Evolutionary conservation across 2,329 filamentous ascomycete species (phyloP).

Genomic region (Diaporthe capsici): DNA sequence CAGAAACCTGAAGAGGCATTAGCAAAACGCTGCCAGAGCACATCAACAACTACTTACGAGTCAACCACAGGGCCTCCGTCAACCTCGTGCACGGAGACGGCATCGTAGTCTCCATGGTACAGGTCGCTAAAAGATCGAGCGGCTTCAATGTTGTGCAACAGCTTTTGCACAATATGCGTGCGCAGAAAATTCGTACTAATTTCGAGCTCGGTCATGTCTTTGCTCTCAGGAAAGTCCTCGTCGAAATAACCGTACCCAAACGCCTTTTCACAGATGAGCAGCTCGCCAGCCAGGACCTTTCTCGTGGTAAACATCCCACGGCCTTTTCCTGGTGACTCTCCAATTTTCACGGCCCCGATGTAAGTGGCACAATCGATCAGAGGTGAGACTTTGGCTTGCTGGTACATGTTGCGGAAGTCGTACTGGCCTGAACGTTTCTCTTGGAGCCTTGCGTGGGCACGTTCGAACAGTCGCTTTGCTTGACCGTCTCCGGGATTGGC

Average conservation of each 20-base stretch:
- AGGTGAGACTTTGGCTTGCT: neutral
- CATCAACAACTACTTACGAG: neutral
- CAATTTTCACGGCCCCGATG: neutral
- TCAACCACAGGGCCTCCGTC: neutral
- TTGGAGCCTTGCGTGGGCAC: neutral
- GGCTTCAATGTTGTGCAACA: neutral
- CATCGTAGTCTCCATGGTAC: neutral
- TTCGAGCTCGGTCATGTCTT: accelerated
- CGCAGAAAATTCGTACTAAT: neutral
- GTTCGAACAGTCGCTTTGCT: neutral
- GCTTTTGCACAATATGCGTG: neutral
- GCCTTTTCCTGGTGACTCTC: neutral
- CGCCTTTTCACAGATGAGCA: neutral
- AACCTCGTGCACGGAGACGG: neutral
- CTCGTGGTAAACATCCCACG: neutral
- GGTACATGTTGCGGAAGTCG: neutral
- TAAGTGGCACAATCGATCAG: neutral
- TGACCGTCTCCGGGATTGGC: accelerated
- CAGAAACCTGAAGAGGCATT: neutral
- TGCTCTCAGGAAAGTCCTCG: accelerated
- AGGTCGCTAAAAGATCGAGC: neutral
- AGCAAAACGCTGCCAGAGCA: neutral
- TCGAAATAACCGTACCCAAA: neutral
- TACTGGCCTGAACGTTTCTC: neutral
- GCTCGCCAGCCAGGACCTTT: neutral